Evolutionary conservation across 2,329 filamentous ascomycete genomes (phyloP), one percentile per base, ranked within the genome.

Genomic region (Beauveria asiatica): DNA sequence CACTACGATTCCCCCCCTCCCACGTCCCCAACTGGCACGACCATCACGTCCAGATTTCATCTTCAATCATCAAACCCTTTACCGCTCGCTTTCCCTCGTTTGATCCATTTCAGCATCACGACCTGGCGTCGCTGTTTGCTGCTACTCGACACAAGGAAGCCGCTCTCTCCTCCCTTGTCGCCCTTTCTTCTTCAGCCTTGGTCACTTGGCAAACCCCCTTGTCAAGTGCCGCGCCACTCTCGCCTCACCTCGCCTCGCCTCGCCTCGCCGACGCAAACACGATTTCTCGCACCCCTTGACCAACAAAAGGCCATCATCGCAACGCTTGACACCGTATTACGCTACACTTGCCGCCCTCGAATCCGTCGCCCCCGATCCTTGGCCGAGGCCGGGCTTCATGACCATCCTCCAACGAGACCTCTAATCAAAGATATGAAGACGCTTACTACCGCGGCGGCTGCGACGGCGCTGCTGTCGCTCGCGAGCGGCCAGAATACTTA

Each of bases 401-500:
- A 53, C 21, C 27, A 23, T 51, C 5, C 17, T 21, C 57, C 13
- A 16, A 9, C 39, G 4, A 30, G 33, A 33, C 33, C 13, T 39
- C 27, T 52, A 16, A 19, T 19, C 49, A 13, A 49, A 16, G 62
- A 41, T 2, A 70, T 70, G 68, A 69, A 64, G 54, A 66, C 64
- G 2, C 60, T 65, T 21, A 57, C 61, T 19, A 56, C 61, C 44
- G 59, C 62, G 44, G 54, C 66, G 61, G 62, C 64, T 42, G 64
- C 64, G 30, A 46, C 59, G 11, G 59, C 59, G 7, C 60, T 70
- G 45, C 51, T 70, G 46, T 64, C 65, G 37, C 46, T 69, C 8
- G 66, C 65, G 33, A 59, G 48, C 52, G 51, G 25, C 46, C 48
- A 61, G 21, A 48, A 45, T 23, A 46, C 37, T 2, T 61, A 57